Evolutionary conservation across 176 grass and related monocot genomes (phyloP).

Genomic region (Zoysia japonica): DNA sequence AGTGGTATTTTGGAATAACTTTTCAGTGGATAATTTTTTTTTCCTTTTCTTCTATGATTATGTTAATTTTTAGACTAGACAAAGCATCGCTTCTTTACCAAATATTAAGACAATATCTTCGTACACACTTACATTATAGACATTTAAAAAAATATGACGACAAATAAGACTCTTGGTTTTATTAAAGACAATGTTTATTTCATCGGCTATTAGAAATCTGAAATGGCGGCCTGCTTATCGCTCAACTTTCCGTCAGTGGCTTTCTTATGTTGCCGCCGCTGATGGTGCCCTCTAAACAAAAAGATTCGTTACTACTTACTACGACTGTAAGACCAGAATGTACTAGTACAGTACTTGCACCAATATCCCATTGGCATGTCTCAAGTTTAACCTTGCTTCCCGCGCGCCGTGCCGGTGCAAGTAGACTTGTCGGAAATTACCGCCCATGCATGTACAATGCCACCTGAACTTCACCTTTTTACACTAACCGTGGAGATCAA

Average conservation of each 20-base stretch:
- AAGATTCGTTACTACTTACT: neutral
- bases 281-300: conserved; percentile 12
- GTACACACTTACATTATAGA: too few relatives aligned
- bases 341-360: conserved; percentile 23
- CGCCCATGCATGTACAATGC: conserved; percentile 29
- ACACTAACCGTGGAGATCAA: conserved; percentile 38
- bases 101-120: too few relatives aligned
- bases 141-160: neutral
- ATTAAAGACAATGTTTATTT: neutral
- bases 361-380: neutral
- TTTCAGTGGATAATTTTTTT: too few relatives aligned
- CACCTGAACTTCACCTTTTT: conserved; percentile 17
- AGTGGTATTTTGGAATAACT: too few relatives aligned
- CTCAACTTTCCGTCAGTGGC: neutral
- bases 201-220: neutral
- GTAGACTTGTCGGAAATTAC: neutral
- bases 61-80: too few relatives aligned
- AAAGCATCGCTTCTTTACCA: too few relatives aligned
- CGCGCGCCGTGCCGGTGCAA: neutral
- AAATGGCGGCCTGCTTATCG: neutral
- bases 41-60: too few relatives aligned
- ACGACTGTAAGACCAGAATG: neutral
- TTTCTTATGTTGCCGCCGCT: neutral
- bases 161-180: neutral
- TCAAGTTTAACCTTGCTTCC: neutral